phyloP scores from a whole-genome alignment of 176 grass and related monocot genomes.

The Carex myosuroides region DNA sequence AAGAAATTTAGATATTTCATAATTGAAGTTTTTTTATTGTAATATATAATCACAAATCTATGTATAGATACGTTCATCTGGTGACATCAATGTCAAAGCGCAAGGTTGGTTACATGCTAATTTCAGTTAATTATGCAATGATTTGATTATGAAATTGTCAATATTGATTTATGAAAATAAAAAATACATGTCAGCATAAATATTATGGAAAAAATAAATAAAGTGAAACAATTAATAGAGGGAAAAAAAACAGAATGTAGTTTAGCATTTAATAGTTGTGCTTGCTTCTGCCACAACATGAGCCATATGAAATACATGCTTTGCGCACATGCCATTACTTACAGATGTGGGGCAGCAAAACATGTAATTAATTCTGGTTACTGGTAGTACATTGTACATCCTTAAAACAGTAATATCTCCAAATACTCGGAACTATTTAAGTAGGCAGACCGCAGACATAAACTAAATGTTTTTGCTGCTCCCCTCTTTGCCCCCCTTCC shows the following conservation, averaged over 20 bases:
- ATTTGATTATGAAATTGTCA: background rate
- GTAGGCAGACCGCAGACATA: background rate
- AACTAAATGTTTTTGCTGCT: background rate
- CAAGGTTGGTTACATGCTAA: background rate
- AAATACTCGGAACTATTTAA: background rate
- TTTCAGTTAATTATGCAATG: background rate
- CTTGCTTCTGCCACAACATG: conserved; percentile 10
- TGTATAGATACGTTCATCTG: background rate
- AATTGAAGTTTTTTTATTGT: background rate
- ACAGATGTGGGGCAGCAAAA: conserved; percentile 16
- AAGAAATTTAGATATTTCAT: background rate
- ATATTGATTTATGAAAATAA: background rate
- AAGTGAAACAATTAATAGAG: background rate
- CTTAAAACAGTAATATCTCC: background rate
- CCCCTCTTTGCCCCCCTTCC: background rate
- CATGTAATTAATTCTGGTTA: background rate
- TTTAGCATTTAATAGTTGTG: conserved; percentile 6
- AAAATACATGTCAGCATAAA: background rate
- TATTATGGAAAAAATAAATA: background rate
- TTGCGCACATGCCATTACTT: background rate
- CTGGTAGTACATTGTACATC: background rate
- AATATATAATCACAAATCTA: background rate
- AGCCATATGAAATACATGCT: background rate
- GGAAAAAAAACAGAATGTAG: background rate
- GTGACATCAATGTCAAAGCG: background rate